Evolutionary conservation across 2,329 filamentous ascomycete genomes (phyloP).

Genomic region (Pseudogymnoascus sp.): DNA sequence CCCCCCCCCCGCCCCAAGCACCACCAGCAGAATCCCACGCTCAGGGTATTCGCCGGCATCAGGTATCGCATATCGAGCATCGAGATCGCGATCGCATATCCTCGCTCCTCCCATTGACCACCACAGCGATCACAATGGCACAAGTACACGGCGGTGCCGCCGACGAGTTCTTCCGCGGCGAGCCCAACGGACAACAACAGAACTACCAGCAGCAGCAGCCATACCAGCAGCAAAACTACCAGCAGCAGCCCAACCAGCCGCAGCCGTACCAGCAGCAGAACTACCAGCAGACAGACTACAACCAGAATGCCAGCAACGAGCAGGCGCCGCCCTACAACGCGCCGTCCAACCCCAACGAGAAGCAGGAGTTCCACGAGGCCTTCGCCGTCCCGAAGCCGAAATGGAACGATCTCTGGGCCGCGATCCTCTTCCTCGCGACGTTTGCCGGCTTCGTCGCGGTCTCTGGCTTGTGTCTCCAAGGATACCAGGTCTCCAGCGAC

Average conservation of each 20-base stretch:
- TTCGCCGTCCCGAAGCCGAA: slow-evolving; percentile 81
- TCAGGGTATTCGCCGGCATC: neutral
- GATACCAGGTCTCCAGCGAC: slow-evolving; percentile 48
- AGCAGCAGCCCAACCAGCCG: neutral
- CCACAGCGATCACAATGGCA: neutral
- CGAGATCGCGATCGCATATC: neutral
- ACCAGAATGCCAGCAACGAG: neutral
- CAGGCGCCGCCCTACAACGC: neutral
- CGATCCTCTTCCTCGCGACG: slow-evolving; percentile 63
- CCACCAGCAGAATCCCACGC: neutral
- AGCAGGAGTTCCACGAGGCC: slow-evolving; percentile 58
- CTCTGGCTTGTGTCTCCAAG: slow-evolving; percentile 65
- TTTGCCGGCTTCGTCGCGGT: slow-evolving; percentile 69
- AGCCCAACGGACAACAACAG: neutral
- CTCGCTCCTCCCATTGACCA: neutral
- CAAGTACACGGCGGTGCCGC: neutral
- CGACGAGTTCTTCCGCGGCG: slow-evolving; percentile 1
- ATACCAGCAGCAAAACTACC: neutral
- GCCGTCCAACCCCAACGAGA: slow-evolving; percentile 6
- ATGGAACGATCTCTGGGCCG: slow-evolving; percentile 86
- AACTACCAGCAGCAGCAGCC: neutral
- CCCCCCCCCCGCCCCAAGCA: neutral
- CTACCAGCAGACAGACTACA: neutral
- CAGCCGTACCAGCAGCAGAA: neutral
- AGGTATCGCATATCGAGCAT: neutral